Base-by-base conservation (phyloP, 2,329 filamentous ascomycete genomes). In the Penicillium sp. region DNA sequence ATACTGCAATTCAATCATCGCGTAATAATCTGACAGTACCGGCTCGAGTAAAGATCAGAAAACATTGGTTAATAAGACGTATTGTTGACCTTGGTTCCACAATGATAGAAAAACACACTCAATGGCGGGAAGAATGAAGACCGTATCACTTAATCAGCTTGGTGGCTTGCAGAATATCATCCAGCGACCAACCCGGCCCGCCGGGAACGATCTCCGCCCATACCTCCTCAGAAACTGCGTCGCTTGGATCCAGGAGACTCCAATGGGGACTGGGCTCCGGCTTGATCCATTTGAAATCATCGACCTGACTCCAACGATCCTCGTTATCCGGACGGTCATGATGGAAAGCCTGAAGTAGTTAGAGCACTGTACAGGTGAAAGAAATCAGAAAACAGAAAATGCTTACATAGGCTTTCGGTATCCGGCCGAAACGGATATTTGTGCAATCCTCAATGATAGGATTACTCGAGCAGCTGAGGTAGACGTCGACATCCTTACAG, bases 221-320 rank as follows among this genome's bases (percentile, higher is more conserved):
- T 0, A 85, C 72, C 1, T 78, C 73, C 1, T 84, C 79, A 0
- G 70, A 56, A 10, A 91, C 69, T 20, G 77, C 77, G 44, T 84
- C 72, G 1, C 74, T 74, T 42, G 81, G 77, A 1, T 80, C 73
- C 18, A 97, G 58, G 2, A 88, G 69, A 27, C 75, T 80, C 89
- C 91, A 98, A 64, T 98, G 90, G 2, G 93, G 93, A 63, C 88
- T 96, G 24, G 81, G 81, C 47, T 87, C 88, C 13, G 80, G 77
- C 68, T 90, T 94, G 53, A 96, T 78, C 93, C 93, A 97, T 70
- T 95, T 95, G 76, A 98, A 98, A 67, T 98, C 93, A 66, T 97
- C 88, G 13, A 97, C 87, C 60, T 93, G 82, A 58, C 90, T 79
- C 88, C 89, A 98, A 59, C 86, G 80, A 64, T 95, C 91, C 44